phyloP scores from a whole-genome alignment of 495 filamentous ascomycete species.

The Penicillium coprophilum region DNA sequence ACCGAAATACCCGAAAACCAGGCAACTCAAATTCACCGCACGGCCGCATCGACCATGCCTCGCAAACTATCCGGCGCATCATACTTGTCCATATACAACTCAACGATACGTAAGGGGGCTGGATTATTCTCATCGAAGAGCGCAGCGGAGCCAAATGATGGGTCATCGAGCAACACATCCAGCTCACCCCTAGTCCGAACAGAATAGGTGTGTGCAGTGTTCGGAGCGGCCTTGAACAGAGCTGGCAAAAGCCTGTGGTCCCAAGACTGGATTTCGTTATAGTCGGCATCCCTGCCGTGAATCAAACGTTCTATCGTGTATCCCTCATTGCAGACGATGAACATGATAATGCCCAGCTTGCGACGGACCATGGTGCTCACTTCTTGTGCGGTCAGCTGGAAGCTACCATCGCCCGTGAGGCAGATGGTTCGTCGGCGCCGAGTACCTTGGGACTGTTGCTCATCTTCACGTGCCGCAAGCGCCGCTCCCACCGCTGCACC shows the following conservation, averaged over 20 bases:
- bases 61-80: slow-evolving; percentile 10
- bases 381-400: slow-evolving; percentile 77
- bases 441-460: neutral
- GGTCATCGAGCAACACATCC: slow-evolving; percentile 8
- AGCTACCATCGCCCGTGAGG: slow-evolving; percentile 77
- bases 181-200: slow-evolving; percentile 11
- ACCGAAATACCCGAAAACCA: neutral
- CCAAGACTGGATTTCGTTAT: slow-evolving; percentile 71
- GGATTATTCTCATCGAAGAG: slow-evolving; percentile 4
- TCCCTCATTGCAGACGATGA: slow-evolving; percentile 71
- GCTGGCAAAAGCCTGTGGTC: slow-evolving; percentile 10
- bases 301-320: slow-evolving; percentile 72
- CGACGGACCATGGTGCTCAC: slow-evolving; percentile 71
- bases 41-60: neutral
- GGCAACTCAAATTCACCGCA: neutral
- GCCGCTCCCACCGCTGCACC: slow-evolving; percentile 17
- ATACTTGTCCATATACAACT: slow-evolving; percentile 15
- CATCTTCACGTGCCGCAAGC: slow-evolving; percentile 12
- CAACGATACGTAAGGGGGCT: slow-evolving; percentile 14
- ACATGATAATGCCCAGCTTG: slow-evolving; percentile 65
- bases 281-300: slow-evolving; percentile 63
- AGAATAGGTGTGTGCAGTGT: slow-evolving; percentile 7
- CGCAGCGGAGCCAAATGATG: slow-evolving; percentile 11
- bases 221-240: slow-evolving; percentile 9
- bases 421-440: slow-evolving; percentile 50